These are phyloP conservation scores for Microstegium vimineum DNA, from an alignment of 176 grass and related monocot species.

Conservation along the genomic window DNA sequence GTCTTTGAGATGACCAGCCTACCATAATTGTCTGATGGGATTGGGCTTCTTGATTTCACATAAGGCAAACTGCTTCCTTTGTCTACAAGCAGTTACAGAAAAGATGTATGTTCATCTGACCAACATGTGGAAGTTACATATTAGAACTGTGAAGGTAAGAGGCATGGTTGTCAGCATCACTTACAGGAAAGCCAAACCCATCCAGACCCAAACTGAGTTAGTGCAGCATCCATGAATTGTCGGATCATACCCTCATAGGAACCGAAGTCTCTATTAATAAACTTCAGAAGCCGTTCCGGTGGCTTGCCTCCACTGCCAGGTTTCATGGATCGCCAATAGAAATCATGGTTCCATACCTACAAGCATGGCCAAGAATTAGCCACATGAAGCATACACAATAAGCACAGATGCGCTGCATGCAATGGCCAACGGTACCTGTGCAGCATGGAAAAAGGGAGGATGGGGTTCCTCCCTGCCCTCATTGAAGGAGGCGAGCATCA, in stretches of 20 bases:
- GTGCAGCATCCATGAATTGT: slow-evolving; percentile 58
- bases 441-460: slow-evolving; percentile 65
- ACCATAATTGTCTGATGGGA: slow-evolving; percentile 64
- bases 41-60: slow-evolving; percentile 72
- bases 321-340: slow-evolving; percentile 85
- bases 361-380: slow-evolving; percentile 9
- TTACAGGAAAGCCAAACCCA: slow-evolving; percentile 95
- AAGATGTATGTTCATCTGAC: slow-evolving; percentile 10
- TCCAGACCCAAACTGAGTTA: slow-evolving; percentile 89
- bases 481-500: slow-evolving; percentile 72
- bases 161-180: slow-evolving; percentile 19
- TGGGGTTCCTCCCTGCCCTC: slow-evolving; percentile 59
- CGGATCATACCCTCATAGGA: slow-evolving; percentile 59
- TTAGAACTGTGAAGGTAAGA: not conserved
- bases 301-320: slow-evolving; percentile 61
- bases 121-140: not conserved
- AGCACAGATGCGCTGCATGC: too few species aligned
- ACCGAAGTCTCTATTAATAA: slow-evolving; percentile 83
- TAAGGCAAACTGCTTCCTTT: slow-evolving; percentile 67
- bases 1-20: slow-evolving; percentile 74
- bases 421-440: slow-evolving; percentile 43
- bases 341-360: slow-evolving; percentile 96
- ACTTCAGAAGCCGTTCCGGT: slow-evolving; percentile 43
- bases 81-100: slow-evolving; percentile 39
- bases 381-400: not conserved